A percentile compares a stretch with the other conserved stretches of the same genome.
Evolutionary conservation across 2,329 filamentous ascomycete species (phyloP).

Genomic region (Colletotrichum gigasporum): DNA sequence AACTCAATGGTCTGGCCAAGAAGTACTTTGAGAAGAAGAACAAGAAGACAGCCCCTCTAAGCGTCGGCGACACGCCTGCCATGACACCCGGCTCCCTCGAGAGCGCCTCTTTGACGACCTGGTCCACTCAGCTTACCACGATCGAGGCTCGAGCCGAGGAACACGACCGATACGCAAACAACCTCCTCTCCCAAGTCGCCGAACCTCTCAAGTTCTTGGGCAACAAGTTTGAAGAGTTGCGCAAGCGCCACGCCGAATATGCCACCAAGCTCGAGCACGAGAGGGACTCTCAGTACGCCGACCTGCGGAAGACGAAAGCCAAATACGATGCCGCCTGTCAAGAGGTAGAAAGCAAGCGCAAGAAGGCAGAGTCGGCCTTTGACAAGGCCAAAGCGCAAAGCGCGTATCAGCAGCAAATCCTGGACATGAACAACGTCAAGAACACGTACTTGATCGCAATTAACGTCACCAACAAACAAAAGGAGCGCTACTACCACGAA

Average conservation of each 20-base stretch:
- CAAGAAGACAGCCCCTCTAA: slow-evolving; percentile 85
- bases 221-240: slow-evolving; percentile 85
- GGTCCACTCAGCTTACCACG: slow-evolving; percentile 92
- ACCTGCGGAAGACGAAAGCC: slow-evolving; percentile 88
- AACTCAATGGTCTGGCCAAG: slow-evolving; percentile 86
- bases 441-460: slow-evolving; percentile 98
- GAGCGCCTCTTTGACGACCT: slow-evolving; percentile 95
- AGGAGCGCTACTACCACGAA: slow-evolving; percentile 96
- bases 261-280: slow-evolving; percentile 90
- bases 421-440: slow-evolving; percentile 97
- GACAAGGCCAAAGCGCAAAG: slow-evolving; percentile 93
- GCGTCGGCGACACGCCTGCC: slow-evolving; percentile 90
- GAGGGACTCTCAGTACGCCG: slow-evolving; percentile 82
- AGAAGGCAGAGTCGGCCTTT: slow-evolving; percentile 94
- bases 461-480: slow-evolving; percentile 97
- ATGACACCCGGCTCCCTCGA: slow-evolving; percentile 97
- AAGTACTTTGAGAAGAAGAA: slow-evolving; percentile 98
- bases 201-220: slow-evolving; percentile 84
- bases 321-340: slow-evolving; percentile 95
- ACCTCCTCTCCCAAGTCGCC: slow-evolving; percentile 82
- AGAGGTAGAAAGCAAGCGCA: slow-evolving; percentile 92
- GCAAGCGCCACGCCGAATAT: slow-evolving; percentile 91
- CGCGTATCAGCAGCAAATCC: slow-evolving; percentile 89
- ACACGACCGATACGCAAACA: slow-evolving; percentile 84
- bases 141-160: slow-evolving; percentile 88